phyloP scores from a whole-genome alignment of 176 grass and related monocot genomes.

The Oryza rufipogon region DNA sequence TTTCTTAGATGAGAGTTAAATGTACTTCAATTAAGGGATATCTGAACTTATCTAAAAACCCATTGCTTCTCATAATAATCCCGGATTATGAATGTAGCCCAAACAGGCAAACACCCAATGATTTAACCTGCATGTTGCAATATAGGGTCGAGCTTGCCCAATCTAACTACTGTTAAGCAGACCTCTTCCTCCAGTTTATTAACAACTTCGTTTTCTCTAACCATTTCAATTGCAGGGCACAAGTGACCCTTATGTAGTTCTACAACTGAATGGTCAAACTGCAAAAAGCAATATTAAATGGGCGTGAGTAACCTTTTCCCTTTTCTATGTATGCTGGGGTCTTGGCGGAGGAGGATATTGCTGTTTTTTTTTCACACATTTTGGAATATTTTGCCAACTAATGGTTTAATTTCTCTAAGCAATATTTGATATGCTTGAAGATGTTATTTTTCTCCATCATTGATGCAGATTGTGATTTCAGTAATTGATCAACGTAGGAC shows the following conservation, averaged over 20 bases:
- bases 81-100: neutral
- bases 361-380: neutral
- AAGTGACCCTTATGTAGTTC: conserved; percentile 93
- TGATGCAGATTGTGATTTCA: conserved; percentile 31
- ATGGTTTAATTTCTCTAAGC: conserved; percentile 3
- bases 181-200: neutral
- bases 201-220: neutral
- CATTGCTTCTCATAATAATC: neutral
- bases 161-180: conserved; percentile 12
- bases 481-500: conserved; percentile 61
- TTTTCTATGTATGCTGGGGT: conserved; percentile 28
- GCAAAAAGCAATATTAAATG: conserved; percentile 91
- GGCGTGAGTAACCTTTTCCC: conserved; percentile 69
- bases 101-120: neutral
- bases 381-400: conserved; percentile 1
- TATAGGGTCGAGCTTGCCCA: neutral
- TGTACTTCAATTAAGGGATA: neutral
- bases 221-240: conserved; percentile 69
- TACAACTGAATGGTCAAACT: conserved; percentile 79
- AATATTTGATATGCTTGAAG: conserved; percentile 34
- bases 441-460: conserved; percentile 31
- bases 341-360: neutral
- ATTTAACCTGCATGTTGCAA: neutral
- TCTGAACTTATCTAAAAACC: neutral
- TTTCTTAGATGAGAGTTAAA: neutral